Evolutionary conservation across 495 filamentous ascomycete species (phyloP), one percentile per base, ranked within the genome.

Genomic region (Penicillium arizonense): DNA sequence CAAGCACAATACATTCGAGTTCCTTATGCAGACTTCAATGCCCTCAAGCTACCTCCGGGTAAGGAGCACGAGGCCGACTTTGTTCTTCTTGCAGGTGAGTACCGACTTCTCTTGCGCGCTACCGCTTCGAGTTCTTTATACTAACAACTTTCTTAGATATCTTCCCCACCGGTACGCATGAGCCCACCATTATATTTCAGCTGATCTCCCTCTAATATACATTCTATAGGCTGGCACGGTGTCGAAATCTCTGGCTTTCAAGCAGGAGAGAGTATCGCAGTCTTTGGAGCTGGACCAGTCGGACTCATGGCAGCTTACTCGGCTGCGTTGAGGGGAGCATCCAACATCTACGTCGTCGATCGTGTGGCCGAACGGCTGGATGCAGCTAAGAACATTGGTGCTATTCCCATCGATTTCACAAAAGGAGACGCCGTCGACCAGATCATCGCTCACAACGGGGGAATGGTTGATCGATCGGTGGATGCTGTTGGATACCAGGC

Each of bases 1-100:
- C 68, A 78, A 57, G 81, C 79, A 4, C 76, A 83, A 59, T 83
- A 78, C 45, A 59, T 84, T 38, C 71, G 79, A 2, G 74, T 84
- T 38, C 81, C 81, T 0, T 83, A 74, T 49, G 82, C 82, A 4
- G 80, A 84, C 47, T 81, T 81, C 69, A 84, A 83, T 53, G 74
- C 71, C 50, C 61, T 79, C 11, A 62, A 57, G 6, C 58, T 79
- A 1, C 76, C 76, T 2, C 59, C 66, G 1, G 76, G 76, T 16
- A 72, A 60, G 33, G 69, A 69, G 14, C 69, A 77, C 43, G 77
- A 79, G 59, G 57, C 64, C 1, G 75, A 77, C 48, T 79, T 76
- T 47, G 61, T 76, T 49, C 64, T 81, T 21, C 65, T 78, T 3
- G 73, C 76, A n/a, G 65, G 62, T 61, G 35, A 41, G 56, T 47